Conservation (phyloP, 352 stramenopile genomes). For the Albugo laibachii region DNA sequence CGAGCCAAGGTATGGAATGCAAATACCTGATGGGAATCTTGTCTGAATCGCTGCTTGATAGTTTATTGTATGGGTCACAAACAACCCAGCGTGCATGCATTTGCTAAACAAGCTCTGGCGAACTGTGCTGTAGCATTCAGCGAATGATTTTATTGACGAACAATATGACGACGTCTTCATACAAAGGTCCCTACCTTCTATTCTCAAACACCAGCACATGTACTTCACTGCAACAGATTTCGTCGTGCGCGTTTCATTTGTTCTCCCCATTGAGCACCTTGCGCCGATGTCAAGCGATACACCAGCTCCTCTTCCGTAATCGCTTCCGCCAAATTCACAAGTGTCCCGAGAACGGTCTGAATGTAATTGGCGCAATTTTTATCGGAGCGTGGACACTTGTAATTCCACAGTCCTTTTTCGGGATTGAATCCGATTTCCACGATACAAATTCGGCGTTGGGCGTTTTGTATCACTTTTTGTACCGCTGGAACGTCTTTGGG, state of each 20-base stretch:
- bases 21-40: not conserved
- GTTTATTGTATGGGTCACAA: slow-evolving; percentile 92
- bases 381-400: slow-evolving; percentile 72
- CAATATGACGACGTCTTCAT: no score
- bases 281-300: slow-evolving; percentile 58
- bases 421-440: slow-evolving; percentile 77
- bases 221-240: slow-evolving; percentile 21
- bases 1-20: slow-evolving; percentile 50
- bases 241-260: slow-evolving; percentile 69
- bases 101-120: slow-evolving; percentile 93
- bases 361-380: slow-evolving; percentile 83
- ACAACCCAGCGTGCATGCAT: slow-evolving; percentile 91
- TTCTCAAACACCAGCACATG: no score
- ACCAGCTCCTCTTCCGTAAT: slow-evolving; percentile 83
- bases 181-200: no score
- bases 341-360: slow-evolving; percentile 71
- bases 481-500: slow-evolving; percentile 48
- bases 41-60: slow-evolving; percentile 6
- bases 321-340: slow-evolving; percentile 81
- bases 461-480: slow-evolving; percentile 38
- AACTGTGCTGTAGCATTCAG: slow-evolving; percentile 49
- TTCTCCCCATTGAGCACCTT: slow-evolving; percentile 57
- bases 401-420: slow-evolving; percentile 79
- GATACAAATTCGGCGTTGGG: slow-evolving; percentile 38
- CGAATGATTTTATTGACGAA: no score